Base-by-base conservation (phyloP, 1,284 basidiomycete species). In the Papiliotrema flavescens region DNA sequence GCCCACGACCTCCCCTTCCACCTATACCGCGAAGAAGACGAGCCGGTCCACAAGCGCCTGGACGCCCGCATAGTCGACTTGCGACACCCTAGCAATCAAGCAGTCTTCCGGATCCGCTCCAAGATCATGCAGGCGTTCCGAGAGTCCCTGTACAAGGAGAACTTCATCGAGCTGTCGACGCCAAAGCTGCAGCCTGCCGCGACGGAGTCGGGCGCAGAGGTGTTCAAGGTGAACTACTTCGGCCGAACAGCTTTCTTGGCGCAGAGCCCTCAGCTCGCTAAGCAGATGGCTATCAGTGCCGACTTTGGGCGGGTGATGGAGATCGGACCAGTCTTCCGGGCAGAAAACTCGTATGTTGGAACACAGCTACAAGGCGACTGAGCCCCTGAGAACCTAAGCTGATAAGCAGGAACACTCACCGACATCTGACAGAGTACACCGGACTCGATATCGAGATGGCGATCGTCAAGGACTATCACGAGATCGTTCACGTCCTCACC, bases 151-250 rank as follows among this genome's bases (percentile, higher is more conserved):
- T 79, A 79, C 60, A 60, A 65, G 34, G 55, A 73, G 55, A 74
- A 69, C 47, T 80, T 80, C 59, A 67, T 80, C 57, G 79, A 80
- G 67, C 96, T 98, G 60, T 92, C 96, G 76, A 92, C 89, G 60
- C 94, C 94, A 7, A 98, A 97, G 77, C 82, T 98, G 3, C 93
- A 96, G 73, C 92, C 89, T 44, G 88, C 93, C 28, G 94, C 95
- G 6, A 97, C 94, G 2, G 94, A 98, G 76, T 90, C 88, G 35
- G 94, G 95, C 5, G 90, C 94, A 32, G 89, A 88, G 34, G 95
- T 98, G 36, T 98, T 98, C 82, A 93, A 92, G 80, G 90, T 98
- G 47, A 84, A 84, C 67, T 98, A 98, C 78, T 98, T 98, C 80
- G 80, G 80, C 49, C 76, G 69, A 67, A 84, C 79, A 49, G 80